Evolutionary conservation across 345 rosid species (phyloP).

Genomic region (Aquilaria sinensis): DNA sequence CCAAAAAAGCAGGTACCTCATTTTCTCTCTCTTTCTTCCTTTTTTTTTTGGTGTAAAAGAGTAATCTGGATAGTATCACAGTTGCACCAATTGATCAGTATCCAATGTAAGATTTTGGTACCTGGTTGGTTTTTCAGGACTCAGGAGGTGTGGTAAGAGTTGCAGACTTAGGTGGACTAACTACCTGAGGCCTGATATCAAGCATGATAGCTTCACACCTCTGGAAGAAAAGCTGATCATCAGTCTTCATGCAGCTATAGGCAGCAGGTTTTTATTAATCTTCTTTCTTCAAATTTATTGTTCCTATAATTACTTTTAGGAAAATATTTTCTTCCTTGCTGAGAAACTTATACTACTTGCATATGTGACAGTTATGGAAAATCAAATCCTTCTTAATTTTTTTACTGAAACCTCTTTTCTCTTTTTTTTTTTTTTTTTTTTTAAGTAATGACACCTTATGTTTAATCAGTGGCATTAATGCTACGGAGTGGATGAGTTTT

Average conservation of each 20-base stretch:
- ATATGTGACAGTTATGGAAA: no score
- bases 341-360: no score
- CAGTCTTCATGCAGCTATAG: slow-evolving; percentile 84
- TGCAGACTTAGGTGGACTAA: slow-evolving; percentile 80
- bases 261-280: slow-evolving; percentile 53
- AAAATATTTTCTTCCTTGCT: no score
- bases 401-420: background rate
- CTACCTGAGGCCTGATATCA: slow-evolving; percentile 47
- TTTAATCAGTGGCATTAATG: no score
- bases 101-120: background rate
- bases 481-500: no score
- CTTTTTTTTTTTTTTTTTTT: background rate
- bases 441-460: no score
- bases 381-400: background rate
- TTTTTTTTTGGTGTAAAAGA: no score
- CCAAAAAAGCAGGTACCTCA: slow-evolving; percentile 45
- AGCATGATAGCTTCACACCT: slow-evolving; percentile 62
- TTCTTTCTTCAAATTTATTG: no score
- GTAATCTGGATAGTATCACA: background rate
- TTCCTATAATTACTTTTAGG: no score
- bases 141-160: slow-evolving; percentile 72
- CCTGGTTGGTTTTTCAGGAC: slow-evolving; percentile 31
- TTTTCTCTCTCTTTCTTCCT: no score
- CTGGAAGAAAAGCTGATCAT: slow-evolving; percentile 87
- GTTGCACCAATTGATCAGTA: background rate